These are phyloP conservation scores for Eucalyptus cloeziana DNA, from an alignment of 345 rosid species.

Conservation along the genomic window DNA sequence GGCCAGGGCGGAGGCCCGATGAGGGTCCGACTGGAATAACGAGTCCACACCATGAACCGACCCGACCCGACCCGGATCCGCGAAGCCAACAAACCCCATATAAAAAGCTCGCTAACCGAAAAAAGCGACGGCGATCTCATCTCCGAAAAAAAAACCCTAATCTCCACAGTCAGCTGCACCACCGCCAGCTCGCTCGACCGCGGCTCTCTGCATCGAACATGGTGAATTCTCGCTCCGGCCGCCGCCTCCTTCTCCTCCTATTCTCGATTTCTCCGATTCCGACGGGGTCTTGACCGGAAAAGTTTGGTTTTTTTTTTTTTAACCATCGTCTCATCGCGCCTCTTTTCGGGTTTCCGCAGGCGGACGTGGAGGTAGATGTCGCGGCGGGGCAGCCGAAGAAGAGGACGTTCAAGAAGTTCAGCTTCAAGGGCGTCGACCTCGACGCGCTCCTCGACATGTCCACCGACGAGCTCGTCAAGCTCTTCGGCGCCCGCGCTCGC, in stretches of 20 bases:
- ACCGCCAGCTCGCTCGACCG: background rate
- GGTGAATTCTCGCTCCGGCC: background rate
- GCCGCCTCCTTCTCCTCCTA: background rate
- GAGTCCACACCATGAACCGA: background rate
- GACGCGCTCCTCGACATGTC: constrained; percentile 41
- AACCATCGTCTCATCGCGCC: background rate
- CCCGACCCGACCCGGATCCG: background rate
- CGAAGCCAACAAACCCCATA: background rate
- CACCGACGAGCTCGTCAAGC: constrained; percentile 9
- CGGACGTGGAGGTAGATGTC: background rate
- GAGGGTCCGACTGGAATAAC: background rate
- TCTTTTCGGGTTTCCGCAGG: background rate
- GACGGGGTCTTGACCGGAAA: background rate
- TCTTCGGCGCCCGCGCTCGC: constrained; percentile 3
- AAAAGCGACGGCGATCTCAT: background rate
- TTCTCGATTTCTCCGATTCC: background rate
- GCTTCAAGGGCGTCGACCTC: constrained; percentile 37
- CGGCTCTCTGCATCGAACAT: background rate
- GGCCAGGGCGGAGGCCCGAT: background rate
- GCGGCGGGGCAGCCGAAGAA: constrained; percentile 25
- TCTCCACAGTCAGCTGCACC: background rate
- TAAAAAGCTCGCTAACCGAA: background rate
- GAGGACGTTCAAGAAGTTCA: constrained; percentile 44
- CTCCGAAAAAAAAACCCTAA: background rate
- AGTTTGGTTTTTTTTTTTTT: background rate